These are phyloP conservation scores for Verticillium zaregamsianum DNA, from an alignment of 2,329 filamentous ascomycete species.

Conservation along the genomic window DNA sequence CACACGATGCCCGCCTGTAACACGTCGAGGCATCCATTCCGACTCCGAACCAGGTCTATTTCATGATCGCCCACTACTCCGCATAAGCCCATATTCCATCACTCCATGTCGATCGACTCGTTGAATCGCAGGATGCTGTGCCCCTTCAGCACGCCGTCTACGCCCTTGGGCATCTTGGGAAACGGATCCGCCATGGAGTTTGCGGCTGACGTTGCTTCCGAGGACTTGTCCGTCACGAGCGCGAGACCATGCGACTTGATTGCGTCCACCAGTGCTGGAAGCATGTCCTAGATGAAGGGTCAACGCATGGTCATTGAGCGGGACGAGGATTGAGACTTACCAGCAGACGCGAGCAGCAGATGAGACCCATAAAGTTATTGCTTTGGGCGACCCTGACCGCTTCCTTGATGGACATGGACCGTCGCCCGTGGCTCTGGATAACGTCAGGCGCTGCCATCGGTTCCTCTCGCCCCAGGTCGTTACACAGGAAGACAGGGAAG, in stretches of 20 bases:
- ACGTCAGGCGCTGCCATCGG: constrained; percentile 30
- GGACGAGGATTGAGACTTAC: constrained; percentile 45
- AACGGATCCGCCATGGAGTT: constrained; percentile 45
- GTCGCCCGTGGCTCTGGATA: constrained; percentile 57
- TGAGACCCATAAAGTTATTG: constrained; percentile 97
- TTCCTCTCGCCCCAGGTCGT: constrained; percentile 72
- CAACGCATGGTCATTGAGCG: constrained; percentile 9
- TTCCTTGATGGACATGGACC: constrained; percentile 87
- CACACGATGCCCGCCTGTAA: neutral
- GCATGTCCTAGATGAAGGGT: constrained; percentile 64
- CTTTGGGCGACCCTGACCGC: constrained; percentile 87
- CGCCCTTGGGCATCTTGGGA: constrained; percentile 66
- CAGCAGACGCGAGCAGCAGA: constrained; percentile 82
- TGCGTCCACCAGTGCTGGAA: constrained; percentile 84
- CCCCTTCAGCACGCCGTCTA: constrained; percentile 80
- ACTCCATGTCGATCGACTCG: constrained; percentile 75
- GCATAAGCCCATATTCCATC: constrained; percentile 1
- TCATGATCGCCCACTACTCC: neutral
- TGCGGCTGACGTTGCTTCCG: constrained; percentile 40
- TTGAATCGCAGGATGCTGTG: constrained; percentile 91
- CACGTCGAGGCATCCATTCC: neutral
- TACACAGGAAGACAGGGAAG: constrained; percentile 93
- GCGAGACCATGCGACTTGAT: constrained; percentile 94
- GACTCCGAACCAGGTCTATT: constrained; percentile 5
- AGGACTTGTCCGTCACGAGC: constrained; percentile 81